Evolutionary conservation across 805 yeast species (phyloP), one percentile per base, ranked within the genome.

Genomic region (Lipomyces spencermartinsiae): DNA sequence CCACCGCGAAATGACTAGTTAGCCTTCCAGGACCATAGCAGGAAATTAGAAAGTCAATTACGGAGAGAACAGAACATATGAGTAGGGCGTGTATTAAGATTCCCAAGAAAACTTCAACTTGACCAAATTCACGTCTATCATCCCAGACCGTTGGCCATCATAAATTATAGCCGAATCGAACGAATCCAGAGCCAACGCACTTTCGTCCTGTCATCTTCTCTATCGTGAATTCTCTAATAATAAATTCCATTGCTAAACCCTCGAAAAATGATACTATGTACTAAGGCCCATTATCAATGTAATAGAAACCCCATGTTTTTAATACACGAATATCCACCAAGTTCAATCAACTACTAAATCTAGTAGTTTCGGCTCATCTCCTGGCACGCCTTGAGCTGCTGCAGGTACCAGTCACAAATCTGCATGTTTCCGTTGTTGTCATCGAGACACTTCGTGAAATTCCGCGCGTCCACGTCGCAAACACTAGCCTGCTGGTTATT

Each of bases 371-470:
- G 86, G 64, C 97, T 85, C 75, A 97, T 97, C 81, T 91, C 92
- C 83, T 95, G 98, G 82, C 99, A 95, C 25, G 98, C 96, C 84
- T 91, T 94, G 80, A 95, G 88, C 83, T 94, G 98, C 83, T 95
- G 98, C 82, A 95, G 85, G 83, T 95, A 95, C 87, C 86, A 95
- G 78, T 93, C 98, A 83, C 99, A 95, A 74, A 91, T 89, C 83
- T 93, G 97, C 92, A 92, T 91, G 86, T 95, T 93, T 75, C 99
- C 99, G 73, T 85, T 83, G 82, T 95, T 92, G 75, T 92, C 97
- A 77, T 90, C 95, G 78, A 95, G 84, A 84, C 99, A 95, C 84
- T 91, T 90, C 73, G 99, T 94, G 84, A 95, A 92, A 82, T 87
- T 88, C 84, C 95, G 90, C 64, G 99, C 98, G 78, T 93, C 98